Evolutionary conservation across 2,329 filamentous ascomycete species (phyloP).

Genomic region (Penicillium brevicompactum): DNA sequence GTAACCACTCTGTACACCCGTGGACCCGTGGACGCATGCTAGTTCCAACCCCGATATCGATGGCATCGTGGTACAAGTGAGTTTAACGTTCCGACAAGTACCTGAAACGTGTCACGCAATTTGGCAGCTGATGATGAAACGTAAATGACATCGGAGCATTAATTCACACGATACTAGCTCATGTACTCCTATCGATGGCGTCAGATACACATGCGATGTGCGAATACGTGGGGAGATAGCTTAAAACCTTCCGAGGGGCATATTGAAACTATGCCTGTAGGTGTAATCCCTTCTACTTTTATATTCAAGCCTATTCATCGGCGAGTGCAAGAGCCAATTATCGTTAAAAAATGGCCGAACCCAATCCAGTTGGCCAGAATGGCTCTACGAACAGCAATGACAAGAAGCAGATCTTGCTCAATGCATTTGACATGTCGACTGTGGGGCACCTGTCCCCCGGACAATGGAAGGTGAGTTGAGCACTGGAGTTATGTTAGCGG

Average conservation of each 20-base stretch:
- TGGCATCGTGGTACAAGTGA: not conserved
- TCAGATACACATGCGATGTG: constrained; percentile 11
- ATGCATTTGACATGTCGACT: constrained; percentile 68
- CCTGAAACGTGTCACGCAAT: constrained; percentile 17
- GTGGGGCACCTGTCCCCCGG: constrained; percentile 66
- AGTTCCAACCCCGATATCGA: too few species aligned
- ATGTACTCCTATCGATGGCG: constrained; percentile 15
- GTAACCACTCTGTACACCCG: too few species aligned
- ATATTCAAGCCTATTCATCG: not conserved
- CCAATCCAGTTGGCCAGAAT: constrained; percentile 16
- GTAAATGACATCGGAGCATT: not conserved
- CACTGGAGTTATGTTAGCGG: not conserved
- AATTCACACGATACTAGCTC: not conserved
- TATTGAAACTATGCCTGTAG: not conserved
- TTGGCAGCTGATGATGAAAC: constrained; percentile 16
- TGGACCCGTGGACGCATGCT: too few species aligned
- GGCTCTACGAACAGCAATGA: constrained; percentile 12
- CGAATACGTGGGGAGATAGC: constrained; percentile 5
- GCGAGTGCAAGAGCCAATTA: not conserved
- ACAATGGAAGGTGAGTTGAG: constrained; percentile 62
- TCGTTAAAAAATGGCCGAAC: constrained; percentile 15
- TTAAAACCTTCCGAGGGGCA: not conserved
- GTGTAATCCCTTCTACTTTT: not conserved
- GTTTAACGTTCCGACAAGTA: not conserved
- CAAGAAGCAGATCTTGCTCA: constrained; percentile 62